Evolutionary conservation across 1,139 yeast genomes (phyloP), one percentile per base, ranked within the genome.

Genomic region (Schizosaccharomyces versatilis): DNA sequence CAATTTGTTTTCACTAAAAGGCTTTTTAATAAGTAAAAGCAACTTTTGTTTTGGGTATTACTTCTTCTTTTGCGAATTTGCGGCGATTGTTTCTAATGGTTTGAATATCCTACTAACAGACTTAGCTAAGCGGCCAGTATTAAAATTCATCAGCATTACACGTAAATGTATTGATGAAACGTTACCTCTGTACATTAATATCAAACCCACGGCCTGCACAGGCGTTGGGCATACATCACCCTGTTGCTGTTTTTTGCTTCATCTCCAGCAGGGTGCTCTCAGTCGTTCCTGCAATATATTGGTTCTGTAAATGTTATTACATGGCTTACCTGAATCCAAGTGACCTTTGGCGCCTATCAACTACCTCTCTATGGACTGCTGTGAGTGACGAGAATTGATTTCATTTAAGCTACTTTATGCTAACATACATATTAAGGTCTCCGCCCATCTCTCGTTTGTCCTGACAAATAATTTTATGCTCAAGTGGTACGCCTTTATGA

Each of bases 201-300:
- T 44, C 49, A 9, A 44, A 44, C 14, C 49, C 49, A 19, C 36
- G 49, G 2, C 49, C 49, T 24, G 49, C 49, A 5, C 49, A 44
- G 32, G 49, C 49, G 9, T 32, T 44, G 19, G 49, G 49, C 6
- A 44, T 44, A 9, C 19, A 44, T 44, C 49, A 44, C 12, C 49
- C 49, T 24, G 10, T 44, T 44, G 32, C 32, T 19, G 49, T 44
- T 14, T 44, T 44, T 44, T 44, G 49, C n/a, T 44, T 44, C n/a
- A 44, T 44, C 32, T 14, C 49, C 14, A 24, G 38, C n/a, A 19
- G 49, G n/a, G 32, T 36, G 9, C 32, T 44, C 6, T 44, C 49
- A 24, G 9, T 44, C 8, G 49, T 32, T 24, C 49, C 49, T 44
- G 49, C 49, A n/a, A 32, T 44, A 9, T 44, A 44, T 9, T 44